Evolutionary conservation across 768 basidiomycete species (phyloP), one percentile per base, ranked within the genome.

Genomic region (Russula sp.): DNA sequence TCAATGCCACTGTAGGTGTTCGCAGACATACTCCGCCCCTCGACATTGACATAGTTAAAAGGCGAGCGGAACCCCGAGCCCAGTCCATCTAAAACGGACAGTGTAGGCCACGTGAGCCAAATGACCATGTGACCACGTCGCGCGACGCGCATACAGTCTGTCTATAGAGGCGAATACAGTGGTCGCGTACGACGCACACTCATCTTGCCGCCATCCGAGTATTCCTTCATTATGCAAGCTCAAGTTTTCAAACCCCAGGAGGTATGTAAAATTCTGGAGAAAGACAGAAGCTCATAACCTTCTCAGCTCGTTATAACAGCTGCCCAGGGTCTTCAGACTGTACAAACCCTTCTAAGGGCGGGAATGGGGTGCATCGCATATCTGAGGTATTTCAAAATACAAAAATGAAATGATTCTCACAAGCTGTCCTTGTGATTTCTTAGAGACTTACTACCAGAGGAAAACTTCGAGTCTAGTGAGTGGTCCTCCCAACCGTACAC

Each of bases 311-410:
- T 65, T 4, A 57, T 74, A 32, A 73, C 74, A 5, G 69, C 69
- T 14, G 75, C 84, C 69, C 86, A 88, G 64, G 90, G 88, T 68
- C 73, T 90, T 56, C 79, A 81, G 45, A 83, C 84, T 20, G 82
- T 91, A 11, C 82, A 90, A 68, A 89, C 87, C 11, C 75, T 92
- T 46, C 74, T 92, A 7, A 79, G 78, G 62, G 87, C 89, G 9
- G 86, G 87, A 10, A 71, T 92, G 47, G 87, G 87, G 0, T 87
- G 87, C 58, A 88, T 92, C 58, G 82, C 88, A 16, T 92, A 85
- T 71, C 73, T 92, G 60, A 82, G 89, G 89, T 84, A 65, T 18
- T 38, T 14, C 22, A 53, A 53, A 51, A 16, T 58, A 66, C 42
- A 7, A 25, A 50, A 45, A 47, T 10, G 56, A 63, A 61, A 54